Evolutionary conservation across 352 stramenopile species (phyloP).

Genomic region (Phytopythium vexans): DNA sequence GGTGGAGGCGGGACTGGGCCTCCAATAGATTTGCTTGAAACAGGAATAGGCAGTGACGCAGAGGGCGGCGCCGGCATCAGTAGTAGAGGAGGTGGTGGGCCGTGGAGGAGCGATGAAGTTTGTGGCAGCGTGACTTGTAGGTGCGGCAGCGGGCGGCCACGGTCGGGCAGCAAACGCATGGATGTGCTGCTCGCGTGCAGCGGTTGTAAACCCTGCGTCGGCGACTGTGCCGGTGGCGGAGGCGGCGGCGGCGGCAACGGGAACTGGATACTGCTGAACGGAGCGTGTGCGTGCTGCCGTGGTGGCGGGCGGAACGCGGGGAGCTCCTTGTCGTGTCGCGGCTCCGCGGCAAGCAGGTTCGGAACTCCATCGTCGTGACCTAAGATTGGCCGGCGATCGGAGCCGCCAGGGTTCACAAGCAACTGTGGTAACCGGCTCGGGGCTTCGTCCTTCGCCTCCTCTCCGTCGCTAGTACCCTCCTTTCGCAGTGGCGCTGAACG

Average conservation of each 20-base stretch:
- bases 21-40: background rate
- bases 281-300: slow-evolving; percentile 5
- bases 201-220: slow-evolving; percentile 15
- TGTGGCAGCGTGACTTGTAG: slow-evolving; percentile 50
- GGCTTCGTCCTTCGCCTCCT: slow-evolving; percentile 2
- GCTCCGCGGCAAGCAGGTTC: background rate
- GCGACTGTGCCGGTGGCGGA: slow-evolving; percentile 4
- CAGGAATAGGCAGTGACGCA: background rate
- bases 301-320: slow-evolving; percentile 17
- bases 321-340: slow-evolving; percentile 12
- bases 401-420: too few species aligned
- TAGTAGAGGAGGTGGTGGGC: slow-evolving; percentile 24
- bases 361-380: too few species aligned
- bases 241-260: slow-evolving; percentile 28
- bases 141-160: slow-evolving; percentile 42
- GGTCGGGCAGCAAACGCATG: slow-evolving; percentile 15
- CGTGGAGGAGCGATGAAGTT: slow-evolving; percentile 36
- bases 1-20: background rate
- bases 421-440: too few species aligned
- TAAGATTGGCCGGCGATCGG: too few species aligned
- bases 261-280: slow-evolving; percentile 28
- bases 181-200: background rate
- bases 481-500: too few species aligned
- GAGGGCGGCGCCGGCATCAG: slow-evolving; percentile 18
- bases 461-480: slow-evolving; percentile 12